Evolutionary conservation across 768 basidiomycete genomes (phyloP).

Genomic region (Lyophyllum semitale): DNA sequence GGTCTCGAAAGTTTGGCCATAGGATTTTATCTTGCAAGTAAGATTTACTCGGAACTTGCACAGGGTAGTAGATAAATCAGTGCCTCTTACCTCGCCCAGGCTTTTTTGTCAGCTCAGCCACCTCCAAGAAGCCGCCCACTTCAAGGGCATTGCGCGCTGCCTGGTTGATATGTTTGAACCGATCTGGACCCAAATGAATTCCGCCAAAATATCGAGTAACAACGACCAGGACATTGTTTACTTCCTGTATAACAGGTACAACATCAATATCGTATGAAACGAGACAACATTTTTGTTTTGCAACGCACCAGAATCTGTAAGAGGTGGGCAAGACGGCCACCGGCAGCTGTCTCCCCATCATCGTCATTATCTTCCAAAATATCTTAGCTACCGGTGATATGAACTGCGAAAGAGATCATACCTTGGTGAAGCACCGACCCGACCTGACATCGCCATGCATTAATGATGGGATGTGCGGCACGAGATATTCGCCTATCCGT

Average conservation of each 20-base stretch:
- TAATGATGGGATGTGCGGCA: conserved; percentile 78
- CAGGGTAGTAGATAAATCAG: conserved; percentile 1
- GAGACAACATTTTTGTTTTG: neutral
- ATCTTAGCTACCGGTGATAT: neutral
- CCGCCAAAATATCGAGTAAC: conserved; percentile 96
- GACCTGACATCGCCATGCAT: conserved; percentile 80
- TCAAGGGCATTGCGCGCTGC: conserved; percentile 92
- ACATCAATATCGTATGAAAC: neutral
- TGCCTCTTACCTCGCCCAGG: conserved; percentile 23
- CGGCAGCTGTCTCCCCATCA: conserved; percentile 92
- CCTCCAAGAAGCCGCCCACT: conserved; percentile 81
- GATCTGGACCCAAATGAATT: conserved; percentile 84
- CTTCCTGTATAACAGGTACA: conserved; percentile 49
- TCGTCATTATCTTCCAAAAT: conserved; percentile 80
- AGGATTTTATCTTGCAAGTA: too few species aligned
- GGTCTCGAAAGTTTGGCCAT: too few species aligned
- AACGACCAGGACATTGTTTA: conserved; percentile 82
- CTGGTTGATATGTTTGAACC: conserved; percentile 93
- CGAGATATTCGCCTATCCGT: conserved; percentile 73
- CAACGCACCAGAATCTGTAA: conserved; percentile 77
- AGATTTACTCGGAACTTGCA: too few species aligned
- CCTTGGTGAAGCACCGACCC: conserved; percentile 75
- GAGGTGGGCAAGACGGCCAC: conserved; percentile 86
- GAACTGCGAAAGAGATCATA: conserved; percentile 21
- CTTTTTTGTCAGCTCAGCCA: conserved; percentile 35